Evolutionary conservation across 1,139 yeast species (phyloP), one percentile per base, ranked within the genome.

Genomic region (Hyphopichia khmerensis): DNA sequence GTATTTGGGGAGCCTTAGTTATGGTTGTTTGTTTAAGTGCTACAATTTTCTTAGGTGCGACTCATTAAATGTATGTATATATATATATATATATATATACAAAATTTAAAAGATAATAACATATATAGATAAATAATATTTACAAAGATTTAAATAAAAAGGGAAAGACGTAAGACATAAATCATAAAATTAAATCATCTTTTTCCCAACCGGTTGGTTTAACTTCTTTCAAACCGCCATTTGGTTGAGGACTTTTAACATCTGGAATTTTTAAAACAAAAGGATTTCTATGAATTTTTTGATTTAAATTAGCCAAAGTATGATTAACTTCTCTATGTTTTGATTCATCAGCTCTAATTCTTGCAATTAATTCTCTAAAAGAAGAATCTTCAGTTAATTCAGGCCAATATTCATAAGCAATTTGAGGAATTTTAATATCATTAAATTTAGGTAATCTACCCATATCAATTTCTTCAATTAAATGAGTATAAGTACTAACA

Each of bases 21-120:
- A 85, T 89, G 87, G 64, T 83, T 30, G 83, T 89, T 3, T 89
- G 96, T 49, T 72, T 91, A 41, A 71, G 83, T 21, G 89, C 91
- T 5, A 87, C 95, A 27, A 68, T 90, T 5, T 76, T 83, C 52
- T 66, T 83, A 31, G 84, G 84, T 1, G 83, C 84, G 8, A 69
- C 71, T 13, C 77, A 73, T 49, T 73, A 56, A 24, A 3, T n/a
- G 4, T 8, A 14, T 29, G n/a, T 29, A 4, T n/a, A 29, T 29
- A 29, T n/a, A 29, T 29, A 3, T n/a, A n/a, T n/a, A 14, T 29
- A 14, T 29, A 29, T 8, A 26, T 26, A 21, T 6, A 21, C 24
- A 6, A 21, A 21, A 21, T 21, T 6, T 8, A 21, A 21, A 6
- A 21, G 8, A 21, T 21, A 21, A 21, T n/a, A 21, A 5, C 13